These are phyloP conservation scores for Pseudonectria foliicola DNA, from an alignment of 2,329 filamentous ascomycete species.

Conservation along the genomic window DNA sequence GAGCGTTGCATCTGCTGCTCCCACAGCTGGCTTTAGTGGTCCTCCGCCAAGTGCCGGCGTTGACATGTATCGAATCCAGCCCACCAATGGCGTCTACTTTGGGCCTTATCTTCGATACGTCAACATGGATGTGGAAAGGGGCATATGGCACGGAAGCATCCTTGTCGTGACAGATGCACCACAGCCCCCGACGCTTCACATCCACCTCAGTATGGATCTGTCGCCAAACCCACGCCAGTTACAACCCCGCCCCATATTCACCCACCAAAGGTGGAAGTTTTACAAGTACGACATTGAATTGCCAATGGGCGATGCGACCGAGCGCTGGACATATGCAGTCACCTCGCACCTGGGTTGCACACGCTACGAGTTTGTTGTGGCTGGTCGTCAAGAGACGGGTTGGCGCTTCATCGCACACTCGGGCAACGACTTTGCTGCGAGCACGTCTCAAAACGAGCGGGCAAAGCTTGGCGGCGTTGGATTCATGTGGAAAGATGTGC, in stretches of 20 bases:
- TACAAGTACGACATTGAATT: slow-evolving; percentile 91
- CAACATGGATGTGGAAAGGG: slow-evolving; percentile 93
- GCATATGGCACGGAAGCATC: slow-evolving; percentile 88
- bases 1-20: slow-evolving; percentile 68
- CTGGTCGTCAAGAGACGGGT: slow-evolving; percentile 78
- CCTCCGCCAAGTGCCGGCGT: slow-evolving; percentile 85
- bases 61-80: slow-evolving; percentile 87
- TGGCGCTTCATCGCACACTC: slow-evolving; percentile 97
- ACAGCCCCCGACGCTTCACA: slow-evolving; percentile 91
- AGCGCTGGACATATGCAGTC: slow-evolving; percentile 95
- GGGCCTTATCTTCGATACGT: slow-evolving; percentile 92
- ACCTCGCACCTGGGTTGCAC: slow-evolving; percentile 96
- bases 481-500: slow-evolving; percentile 98
- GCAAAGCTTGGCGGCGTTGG: slow-evolving; percentile 80
- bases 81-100: slow-evolving; percentile 96
- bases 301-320: slow-evolving; percentile 78
- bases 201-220: slow-evolving; percentile 82
- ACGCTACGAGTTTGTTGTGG: slow-evolving; percentile 94
- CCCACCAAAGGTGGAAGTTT: slow-evolving; percentile 91
- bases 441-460: slow-evolving; percentile 79
- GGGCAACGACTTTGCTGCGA: slow-evolving; percentile 88
- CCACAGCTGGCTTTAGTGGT: slow-evolving; percentile 77
- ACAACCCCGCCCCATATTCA: slow-evolving; percentile 72
- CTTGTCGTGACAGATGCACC: slow-evolving; percentile 85
- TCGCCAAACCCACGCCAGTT: slow-evolving; percentile 89